These are phyloP conservation scores for Casuarina cunninghamiana DNA, from an alignment of 306 rosid genomes.

Conservation along the genomic window DNA sequence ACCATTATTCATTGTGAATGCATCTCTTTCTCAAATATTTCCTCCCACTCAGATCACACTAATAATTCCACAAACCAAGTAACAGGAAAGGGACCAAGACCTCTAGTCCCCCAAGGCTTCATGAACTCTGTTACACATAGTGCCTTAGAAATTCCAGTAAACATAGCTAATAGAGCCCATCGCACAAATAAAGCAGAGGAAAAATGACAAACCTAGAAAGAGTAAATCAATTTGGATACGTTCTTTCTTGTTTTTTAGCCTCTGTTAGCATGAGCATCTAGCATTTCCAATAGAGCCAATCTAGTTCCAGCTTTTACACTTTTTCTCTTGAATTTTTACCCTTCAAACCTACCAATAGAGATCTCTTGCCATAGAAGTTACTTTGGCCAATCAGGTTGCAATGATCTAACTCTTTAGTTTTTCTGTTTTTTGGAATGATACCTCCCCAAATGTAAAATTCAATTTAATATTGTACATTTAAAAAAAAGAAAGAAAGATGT, in stretches of 20 bases:
- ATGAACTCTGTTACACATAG: not conserved
- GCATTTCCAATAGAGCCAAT: not conserved
- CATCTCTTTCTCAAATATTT: not conserved
- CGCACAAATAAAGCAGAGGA: not conserved
- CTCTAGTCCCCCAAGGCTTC: not conserved
- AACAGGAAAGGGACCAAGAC: not conserved
- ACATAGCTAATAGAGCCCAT: not conserved
- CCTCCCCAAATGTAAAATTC: slow-evolving; percentile 1
- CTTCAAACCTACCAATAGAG: not conserved
- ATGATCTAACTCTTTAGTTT: not conserved
- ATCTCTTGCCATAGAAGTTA: not conserved
- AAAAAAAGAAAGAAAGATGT: not conserved
- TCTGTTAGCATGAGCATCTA: not conserved
- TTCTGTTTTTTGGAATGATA: not conserved
- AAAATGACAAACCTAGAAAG: not conserved
- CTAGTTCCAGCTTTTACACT: not conserved
- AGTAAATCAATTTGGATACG: not conserved
- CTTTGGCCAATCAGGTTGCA: not conserved
- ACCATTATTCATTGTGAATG: not conserved
- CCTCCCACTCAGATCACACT: not conserved
- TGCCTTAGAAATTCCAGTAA: not conserved
- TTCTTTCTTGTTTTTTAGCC: not conserved
- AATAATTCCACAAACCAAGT: not conserved
- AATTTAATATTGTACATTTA: not conserved
- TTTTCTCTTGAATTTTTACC: not conserved